Conservation (phyloP, 2,329 filamentous ascomycete species). For the Truncatella angustata region DNA sequence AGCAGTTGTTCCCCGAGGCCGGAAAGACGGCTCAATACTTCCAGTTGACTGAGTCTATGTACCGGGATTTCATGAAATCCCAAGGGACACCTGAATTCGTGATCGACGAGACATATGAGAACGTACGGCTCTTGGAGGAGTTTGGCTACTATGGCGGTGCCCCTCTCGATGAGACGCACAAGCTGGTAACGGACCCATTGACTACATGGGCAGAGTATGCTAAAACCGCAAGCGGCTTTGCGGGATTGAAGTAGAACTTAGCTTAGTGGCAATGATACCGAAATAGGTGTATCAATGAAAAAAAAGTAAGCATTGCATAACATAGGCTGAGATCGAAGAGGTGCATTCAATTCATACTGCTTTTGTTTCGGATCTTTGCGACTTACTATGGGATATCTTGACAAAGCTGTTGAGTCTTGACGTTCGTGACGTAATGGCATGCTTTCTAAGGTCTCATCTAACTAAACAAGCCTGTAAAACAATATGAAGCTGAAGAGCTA, state of each 20-base stretch:
- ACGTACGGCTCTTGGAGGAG: conserved; percentile 48
- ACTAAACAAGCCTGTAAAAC: too few species aligned
- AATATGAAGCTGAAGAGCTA: too few species aligned
- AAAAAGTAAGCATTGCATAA: too few species aligned
- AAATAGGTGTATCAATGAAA: too few species aligned
- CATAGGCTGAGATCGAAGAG: too few species aligned
- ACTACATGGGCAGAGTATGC: conserved; percentile 41
- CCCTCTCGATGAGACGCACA: conserved; percentile 35
- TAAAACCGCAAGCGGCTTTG: conserved; percentile 30
- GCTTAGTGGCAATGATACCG: background rate
- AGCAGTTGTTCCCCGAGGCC: conserved; percentile 33
- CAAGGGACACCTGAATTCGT: conserved; percentile 35
- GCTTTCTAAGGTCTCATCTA: too few species aligned
- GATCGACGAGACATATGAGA: conserved; percentile 50
- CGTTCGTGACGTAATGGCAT: too few species aligned
- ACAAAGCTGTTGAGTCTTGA: too few species aligned
- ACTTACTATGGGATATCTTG: too few species aligned
- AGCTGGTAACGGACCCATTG: conserved; percentile 34
- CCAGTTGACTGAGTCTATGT: conserved; percentile 37
- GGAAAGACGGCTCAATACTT: conserved; percentile 34
- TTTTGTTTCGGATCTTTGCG: too few species aligned
- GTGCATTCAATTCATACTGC: too few species aligned
- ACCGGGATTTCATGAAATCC: conserved; percentile 31
- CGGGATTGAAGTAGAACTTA: background rate
- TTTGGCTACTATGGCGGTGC: conserved; percentile 52